Conservation (phyloP, 2,329 filamentous ascomycete genomes). For the Pochonia chlamydosporia region DNA sequence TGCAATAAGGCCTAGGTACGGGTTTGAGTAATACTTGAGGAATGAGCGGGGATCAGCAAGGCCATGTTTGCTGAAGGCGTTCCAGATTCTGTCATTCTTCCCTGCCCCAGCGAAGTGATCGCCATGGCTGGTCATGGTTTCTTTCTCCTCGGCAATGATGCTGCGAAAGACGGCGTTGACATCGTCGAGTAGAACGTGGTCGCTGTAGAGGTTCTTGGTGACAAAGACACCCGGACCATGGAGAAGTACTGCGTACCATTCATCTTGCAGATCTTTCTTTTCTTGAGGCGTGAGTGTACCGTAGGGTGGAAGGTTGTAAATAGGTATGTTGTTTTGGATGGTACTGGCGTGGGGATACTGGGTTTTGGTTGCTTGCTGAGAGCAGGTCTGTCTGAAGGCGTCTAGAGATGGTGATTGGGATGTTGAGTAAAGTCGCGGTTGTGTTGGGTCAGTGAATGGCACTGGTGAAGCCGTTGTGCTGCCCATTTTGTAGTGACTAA, state of each 20-base stretch:
- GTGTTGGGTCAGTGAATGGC: slow-evolving; percentile 8
- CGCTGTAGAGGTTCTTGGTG: no score
- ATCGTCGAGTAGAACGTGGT: slow-evolving; percentile 33
- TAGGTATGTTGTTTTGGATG: slow-evolving; percentile 46
- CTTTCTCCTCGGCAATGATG: slow-evolving; percentile 42
- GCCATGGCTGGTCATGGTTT: slow-evolving; percentile 33
- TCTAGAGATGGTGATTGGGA: slow-evolving; percentile 30
- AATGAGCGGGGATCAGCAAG: no score
- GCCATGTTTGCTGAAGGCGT: no score
- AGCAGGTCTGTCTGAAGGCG: slow-evolving; percentile 38
- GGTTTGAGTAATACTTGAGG: no score
- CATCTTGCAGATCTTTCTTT: no score
- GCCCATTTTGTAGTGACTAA: not conserved
- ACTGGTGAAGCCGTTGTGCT: slow-evolving; percentile 9
- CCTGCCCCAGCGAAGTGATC: slow-evolving; percentile 55
- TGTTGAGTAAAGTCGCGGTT: slow-evolving; percentile 17
- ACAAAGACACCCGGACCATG: no score
- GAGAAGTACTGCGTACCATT: no score
- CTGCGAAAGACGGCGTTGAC: slow-evolving; percentile 40
- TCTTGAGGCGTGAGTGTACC: no score
- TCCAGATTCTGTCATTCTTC: no score
- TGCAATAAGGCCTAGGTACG: no score
- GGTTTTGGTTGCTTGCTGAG: slow-evolving; percentile 25
- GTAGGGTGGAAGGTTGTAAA: slow-evolving; percentile 50
- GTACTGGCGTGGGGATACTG: slow-evolving; percentile 42